Percentiles rank a stretch among this genome's conserved stretches.
phyloP scores from a whole-genome alignment of 169 alveolate genomes.

The Eimeria falciformis region DNA sequence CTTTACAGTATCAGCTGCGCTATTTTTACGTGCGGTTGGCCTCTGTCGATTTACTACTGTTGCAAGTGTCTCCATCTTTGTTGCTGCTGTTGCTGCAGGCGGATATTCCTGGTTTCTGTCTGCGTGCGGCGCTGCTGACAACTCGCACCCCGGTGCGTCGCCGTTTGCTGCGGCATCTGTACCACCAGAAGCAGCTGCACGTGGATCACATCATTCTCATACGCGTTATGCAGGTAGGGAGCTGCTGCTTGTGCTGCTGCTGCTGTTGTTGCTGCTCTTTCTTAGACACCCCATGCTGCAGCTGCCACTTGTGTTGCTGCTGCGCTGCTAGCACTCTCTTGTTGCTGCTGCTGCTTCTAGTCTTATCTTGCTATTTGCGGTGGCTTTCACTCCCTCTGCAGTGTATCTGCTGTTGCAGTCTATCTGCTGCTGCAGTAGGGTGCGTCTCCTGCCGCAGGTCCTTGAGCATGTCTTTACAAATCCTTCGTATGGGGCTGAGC shows the following conservation, averaged over 20 bases:
- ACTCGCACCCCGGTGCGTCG: slow-evolving; percentile 83
- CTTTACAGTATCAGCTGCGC: background rate
- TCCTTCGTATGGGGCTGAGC: slow-evolving; percentile 85
- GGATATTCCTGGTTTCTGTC: slow-evolving; percentile 74
- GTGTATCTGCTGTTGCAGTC: background rate
- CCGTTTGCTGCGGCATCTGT: slow-evolving; percentile 82
- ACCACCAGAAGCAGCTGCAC: slow-evolving; percentile 78
- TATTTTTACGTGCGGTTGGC: background rate
- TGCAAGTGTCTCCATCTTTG: background rate
- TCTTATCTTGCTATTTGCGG: background rate
- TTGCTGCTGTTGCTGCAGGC: slow-evolving; percentile 82
- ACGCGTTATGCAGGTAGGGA: slow-evolving; percentile 74
- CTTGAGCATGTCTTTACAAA: slow-evolving; percentile 81
- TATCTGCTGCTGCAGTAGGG: slow-evolving; percentile 1
- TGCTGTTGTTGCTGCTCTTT: slow-evolving; percentile 1
- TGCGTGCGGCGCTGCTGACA: slow-evolving; percentile 83
- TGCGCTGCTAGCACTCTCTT: background rate
- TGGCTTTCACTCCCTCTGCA: background rate
- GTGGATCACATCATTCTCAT: slow-evolving; percentile 74
- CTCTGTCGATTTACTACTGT: background rate
- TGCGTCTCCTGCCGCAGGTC: slow-evolving; percentile 41
- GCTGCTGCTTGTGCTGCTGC: slow-evolving; percentile 4
- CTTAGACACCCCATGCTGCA: too few species aligned
- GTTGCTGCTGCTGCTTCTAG: background rate
- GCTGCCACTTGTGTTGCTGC: background rate